Conservation (phyloP, 257 asterid species). For the Ballota nigra region DNA sequence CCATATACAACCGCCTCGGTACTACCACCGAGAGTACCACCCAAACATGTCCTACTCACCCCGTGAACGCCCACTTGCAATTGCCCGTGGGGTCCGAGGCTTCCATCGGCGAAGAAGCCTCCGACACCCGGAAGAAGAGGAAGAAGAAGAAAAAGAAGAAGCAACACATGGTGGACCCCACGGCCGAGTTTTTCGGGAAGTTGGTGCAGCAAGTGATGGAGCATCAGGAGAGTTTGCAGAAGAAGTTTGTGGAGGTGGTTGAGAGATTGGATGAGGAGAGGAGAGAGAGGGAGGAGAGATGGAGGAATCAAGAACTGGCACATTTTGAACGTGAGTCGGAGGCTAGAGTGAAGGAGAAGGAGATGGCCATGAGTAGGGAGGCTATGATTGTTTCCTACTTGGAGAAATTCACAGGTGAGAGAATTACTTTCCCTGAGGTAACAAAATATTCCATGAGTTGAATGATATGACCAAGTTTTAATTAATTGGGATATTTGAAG, state of each 20-base stretch:
- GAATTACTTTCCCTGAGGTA: slow-evolving; percentile 26
- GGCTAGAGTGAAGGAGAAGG: slow-evolving; percentile 41
- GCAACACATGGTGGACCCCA: slow-evolving; percentile 12
- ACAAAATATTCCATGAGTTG: too few relatives aligned
- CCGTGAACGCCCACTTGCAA: slow-evolving; percentile 2
- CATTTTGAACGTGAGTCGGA: slow-evolving; percentile 36
- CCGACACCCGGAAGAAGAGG: slow-evolving; percentile 16
- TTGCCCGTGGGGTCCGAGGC: slow-evolving; percentile 22
- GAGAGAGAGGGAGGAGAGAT: slow-evolving; percentile 47
- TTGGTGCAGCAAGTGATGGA: slow-evolving; percentile 45
- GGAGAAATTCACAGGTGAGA: slow-evolving; percentile 58
- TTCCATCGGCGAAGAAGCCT: slow-evolving; percentile 26
- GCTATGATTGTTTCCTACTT: slow-evolving; percentile 51
- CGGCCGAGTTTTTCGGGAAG: slow-evolving; percentile 40
- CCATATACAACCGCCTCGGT: slow-evolving; percentile 42
- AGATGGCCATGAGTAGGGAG: slow-evolving; percentile 41
- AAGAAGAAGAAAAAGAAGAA: slow-evolving; percentile 22
- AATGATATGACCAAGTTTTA: too few relatives aligned
- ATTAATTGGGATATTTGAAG: too few relatives aligned
- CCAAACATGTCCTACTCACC: slow-evolving; percentile 35
- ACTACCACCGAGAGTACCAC: slow-evolving; percentile 20
- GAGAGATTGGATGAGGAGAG: slow-evolving; percentile 60
- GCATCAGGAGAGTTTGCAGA: slow-evolving; percentile 52
- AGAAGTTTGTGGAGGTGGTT: slow-evolving; percentile 40
- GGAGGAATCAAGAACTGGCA: slow-evolving; percentile 50